Percentiles rank a stretch among this genome's conserved stretches.
phyloP scores from a whole-genome alignment of 495 filamentous ascomycete genomes.

The Podospora anserina region DNA sequence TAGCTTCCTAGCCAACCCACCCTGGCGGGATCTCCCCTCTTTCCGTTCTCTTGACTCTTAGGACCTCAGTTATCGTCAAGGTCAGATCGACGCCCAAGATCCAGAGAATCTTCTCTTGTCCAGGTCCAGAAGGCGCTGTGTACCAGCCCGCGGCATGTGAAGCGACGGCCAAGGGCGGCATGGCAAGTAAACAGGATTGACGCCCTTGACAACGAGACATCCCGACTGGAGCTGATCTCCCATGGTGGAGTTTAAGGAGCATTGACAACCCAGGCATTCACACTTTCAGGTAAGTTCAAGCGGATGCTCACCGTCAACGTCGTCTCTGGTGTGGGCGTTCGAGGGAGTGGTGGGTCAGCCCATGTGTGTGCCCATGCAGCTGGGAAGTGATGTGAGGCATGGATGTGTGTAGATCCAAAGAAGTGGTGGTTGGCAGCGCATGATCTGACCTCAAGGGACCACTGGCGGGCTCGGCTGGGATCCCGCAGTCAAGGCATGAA shows the following conservation, averaged over 20 bases:
- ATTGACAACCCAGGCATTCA: background rate
- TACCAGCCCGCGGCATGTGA: background rate
- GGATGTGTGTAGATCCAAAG: conserved; percentile 8
- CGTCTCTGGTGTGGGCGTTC: conserved; percentile 7
- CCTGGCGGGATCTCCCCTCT: conserved; percentile 2
- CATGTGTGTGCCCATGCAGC: conserved; percentile 5
- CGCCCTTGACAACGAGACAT: conserved; percentile 11
- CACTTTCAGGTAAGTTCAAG: conserved; percentile 10
- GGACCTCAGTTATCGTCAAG: background rate
- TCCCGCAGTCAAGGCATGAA: background rate
- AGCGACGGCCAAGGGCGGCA: background rate
- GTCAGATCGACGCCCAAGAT: background rate
- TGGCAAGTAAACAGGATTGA: conserved; percentile 9
- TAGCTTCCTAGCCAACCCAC: conserved; percentile 8
- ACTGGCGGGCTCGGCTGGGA: background rate
- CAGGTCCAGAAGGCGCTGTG: background rate
- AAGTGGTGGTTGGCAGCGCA: conserved; percentile 6
- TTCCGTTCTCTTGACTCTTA: background rate
- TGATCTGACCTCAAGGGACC: background rate
- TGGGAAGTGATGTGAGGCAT: conserved; percentile 16
- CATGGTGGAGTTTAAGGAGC: conserved; percentile 1
- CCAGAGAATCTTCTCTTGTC: background rate
- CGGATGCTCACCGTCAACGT: conserved; percentile 11
- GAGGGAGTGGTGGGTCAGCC: conserved; percentile 15
- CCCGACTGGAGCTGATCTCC: conserved; percentile 14